A percentile compares a stretch with the other conserved stretches of the same genome.
Conservation (phyloP, 106 monocot genomes). For the Dendrobium huoshanense region DNA sequence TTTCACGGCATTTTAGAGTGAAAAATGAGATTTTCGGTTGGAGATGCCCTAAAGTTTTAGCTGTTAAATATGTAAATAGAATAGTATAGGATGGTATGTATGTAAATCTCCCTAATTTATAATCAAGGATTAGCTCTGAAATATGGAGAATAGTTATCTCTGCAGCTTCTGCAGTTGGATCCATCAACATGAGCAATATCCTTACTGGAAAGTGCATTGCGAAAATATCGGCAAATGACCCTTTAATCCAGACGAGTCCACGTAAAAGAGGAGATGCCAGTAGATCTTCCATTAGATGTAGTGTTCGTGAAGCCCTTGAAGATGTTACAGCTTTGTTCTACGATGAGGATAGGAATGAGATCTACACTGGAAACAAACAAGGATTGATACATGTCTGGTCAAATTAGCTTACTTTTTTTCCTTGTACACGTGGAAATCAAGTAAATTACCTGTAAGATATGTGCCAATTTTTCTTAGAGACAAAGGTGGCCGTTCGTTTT, state of each 20-base stretch:
- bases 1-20: too few relatives aligned
- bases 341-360: conserved; percentile 77
- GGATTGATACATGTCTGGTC: conserved; percentile 77
- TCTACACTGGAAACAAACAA: conserved; percentile 71
- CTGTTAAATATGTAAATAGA: too few relatives aligned
- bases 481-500: not conserved
- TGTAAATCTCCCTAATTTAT: too few relatives aligned
- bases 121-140: too few relatives aligned
- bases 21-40: too few relatives aligned
- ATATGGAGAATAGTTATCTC: not conserved
- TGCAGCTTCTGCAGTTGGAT: conserved; percentile 31
- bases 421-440: not conserved
- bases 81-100: too few relatives aligned
- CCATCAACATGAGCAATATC: conserved; percentile 66
- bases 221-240: conserved; percentile 37
- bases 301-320: conserved; percentile 37
- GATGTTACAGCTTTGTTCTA: conserved; percentile 76
- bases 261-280: conserved; percentile 21
- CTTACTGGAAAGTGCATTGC: conserved; percentile 30
- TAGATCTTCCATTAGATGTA: conserved; percentile 27
- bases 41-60: too few relatives aligned
- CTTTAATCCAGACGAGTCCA: conserved; percentile 22
- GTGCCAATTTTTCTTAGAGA: not conserved
- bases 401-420: conserved; percentile 23
- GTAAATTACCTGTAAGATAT: conserved; percentile 11